Base-by-base conservation (phyloP, 805 yeast species). In the Candida awuae region DNA sequence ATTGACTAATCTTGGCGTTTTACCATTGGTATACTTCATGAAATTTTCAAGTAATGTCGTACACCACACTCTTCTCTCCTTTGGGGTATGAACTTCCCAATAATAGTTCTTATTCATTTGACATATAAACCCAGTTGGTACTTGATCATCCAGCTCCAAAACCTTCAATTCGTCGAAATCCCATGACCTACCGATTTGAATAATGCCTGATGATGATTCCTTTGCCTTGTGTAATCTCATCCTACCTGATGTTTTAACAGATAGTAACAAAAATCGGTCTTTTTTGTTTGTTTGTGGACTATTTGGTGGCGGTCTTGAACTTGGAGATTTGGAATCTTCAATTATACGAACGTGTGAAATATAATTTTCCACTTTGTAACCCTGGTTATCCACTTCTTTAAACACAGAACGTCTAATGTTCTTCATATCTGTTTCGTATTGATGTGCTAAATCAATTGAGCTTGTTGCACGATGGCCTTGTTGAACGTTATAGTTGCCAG, bases 151-250 rank as follows among this genome's bases (percentile, higher is more conserved):
- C 39, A 73, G 67, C 23, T 77, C 76, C 2, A 88, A 58, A 31
- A 60, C 58, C 4, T 67, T 57, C 46, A 90, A 63, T 49, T 84
- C 94, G 43, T 74, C 83, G 51, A 90, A 63, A 45, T 76, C 78
- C 97, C 97, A 88, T 3, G 94, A 82, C 52, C 96, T 73, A 23
- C 97, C 97, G 37, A 88, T 84, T 60, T 88, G 97, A 51, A 83
- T 76, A 1, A 78, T 58, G 1, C 83, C 80, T 49, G 84, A 83
- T 8, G 73, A 65, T 49, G 82, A 81, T 55, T 76, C 86, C 51
- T 94, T 78, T 2, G 94, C 95, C 59, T 90, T 88, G 56, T 87
- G 95, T 10, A 88, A 51, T 41, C 78, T 68, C 23, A 84, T 79
- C 19, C 81, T 62, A 0, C 90, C 90, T 6, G 79, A 69, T 20